These are phyloP conservation scores for Cyamopsis tetragonoloba DNA, from an alignment of 306 rosid genomes.

Conservation along the genomic window DNA sequence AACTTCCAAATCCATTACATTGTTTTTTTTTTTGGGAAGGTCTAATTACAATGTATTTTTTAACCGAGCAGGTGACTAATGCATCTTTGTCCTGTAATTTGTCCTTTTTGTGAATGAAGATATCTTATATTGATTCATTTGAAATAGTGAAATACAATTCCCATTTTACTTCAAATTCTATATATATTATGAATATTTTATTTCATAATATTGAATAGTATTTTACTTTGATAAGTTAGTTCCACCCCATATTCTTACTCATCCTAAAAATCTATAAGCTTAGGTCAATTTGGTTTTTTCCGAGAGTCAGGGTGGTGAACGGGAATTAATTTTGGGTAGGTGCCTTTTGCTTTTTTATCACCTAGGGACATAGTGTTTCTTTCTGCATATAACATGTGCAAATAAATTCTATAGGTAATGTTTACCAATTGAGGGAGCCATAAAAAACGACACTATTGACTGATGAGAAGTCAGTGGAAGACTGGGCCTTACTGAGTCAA, in stretches of 20 bases:
- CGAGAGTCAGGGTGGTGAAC: background rate
- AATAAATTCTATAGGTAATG: conserved; percentile 6
- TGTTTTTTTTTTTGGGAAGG: too few species aligned
- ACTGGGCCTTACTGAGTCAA: conserved; percentile 20
- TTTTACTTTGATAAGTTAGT: too few species aligned
- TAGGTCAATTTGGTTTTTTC: conserved; percentile 9
- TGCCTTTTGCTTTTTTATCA: background rate
- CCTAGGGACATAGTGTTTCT: background rate
- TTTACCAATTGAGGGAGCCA: conserved; percentile 1
- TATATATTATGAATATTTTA: background rate
- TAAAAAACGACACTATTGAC: conserved; percentile 27
- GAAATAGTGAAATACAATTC: background rate
- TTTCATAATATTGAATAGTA: background rate
- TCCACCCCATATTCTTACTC: background rate
- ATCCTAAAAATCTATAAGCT: background rate
- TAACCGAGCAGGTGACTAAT: too few species aligned
- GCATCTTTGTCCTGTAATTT: conserved; percentile 19
- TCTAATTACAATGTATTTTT: too few species aligned
- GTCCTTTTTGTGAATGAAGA: conserved; percentile 17
- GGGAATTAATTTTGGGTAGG: conserved; percentile 20
- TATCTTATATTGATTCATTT: background rate
- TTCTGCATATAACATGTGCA: conserved; percentile 10
- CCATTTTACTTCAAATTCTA: conserved; percentile 5
- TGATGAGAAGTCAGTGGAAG: conserved; percentile 15
- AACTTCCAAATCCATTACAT: conserved; percentile 39